Conservation (phyloP, 192 early-diverging fungal species). For the Coemansia sp. region DNA sequence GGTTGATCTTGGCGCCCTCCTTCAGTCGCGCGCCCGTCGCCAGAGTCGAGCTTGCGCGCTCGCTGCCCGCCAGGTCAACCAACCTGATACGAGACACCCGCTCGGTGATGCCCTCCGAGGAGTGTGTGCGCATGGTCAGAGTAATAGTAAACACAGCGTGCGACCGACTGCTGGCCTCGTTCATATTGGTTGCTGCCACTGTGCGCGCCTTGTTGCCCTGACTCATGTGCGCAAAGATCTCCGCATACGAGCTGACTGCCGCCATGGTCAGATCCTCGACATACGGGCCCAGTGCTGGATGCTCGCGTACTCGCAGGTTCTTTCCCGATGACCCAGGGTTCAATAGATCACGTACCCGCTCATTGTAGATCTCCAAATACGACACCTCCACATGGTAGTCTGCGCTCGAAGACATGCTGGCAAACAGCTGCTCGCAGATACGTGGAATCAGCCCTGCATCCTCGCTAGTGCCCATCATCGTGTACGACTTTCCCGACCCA, state of each 20-base stretch:
- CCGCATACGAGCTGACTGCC: conserved; percentile 72
- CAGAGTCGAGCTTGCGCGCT: conserved; percentile 84
- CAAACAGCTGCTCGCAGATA: conserved; percentile 81
- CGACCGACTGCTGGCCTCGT: conserved; percentile 87
- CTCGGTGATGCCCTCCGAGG: conserved; percentile 66
- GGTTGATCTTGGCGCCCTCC: conserved; percentile 96
- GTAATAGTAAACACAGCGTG: conserved; percentile 84
- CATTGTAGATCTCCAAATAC: conserved; percentile 94
- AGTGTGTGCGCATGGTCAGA: conserved; percentile 65
- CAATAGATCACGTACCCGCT: conserved; percentile 79
- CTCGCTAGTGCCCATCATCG: conserved; percentile 64
- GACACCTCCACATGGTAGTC: conserved; percentile 75
- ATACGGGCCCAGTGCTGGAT: conserved; percentile 80
- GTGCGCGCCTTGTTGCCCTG: conserved; percentile 82
- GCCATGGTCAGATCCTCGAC: conserved; percentile 90
- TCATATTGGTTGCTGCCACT: conserved; percentile 94
- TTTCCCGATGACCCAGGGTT: conserved; percentile 70
- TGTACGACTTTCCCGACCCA: conserved; percentile 62
- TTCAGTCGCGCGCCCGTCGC: conserved; percentile 82
- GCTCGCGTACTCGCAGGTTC: conserved; percentile 81
- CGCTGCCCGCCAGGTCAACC: conserved; percentile 93
- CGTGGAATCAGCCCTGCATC: conserved; percentile 88
- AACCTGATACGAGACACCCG: conserved; percentile 80
- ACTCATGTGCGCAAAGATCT: conserved; percentile 76
- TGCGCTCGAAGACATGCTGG: conserved; percentile 55